Evolutionary conservation across 495 filamentous ascomycete species (phyloP).

Genomic region (Viridothelium virens): DNA sequence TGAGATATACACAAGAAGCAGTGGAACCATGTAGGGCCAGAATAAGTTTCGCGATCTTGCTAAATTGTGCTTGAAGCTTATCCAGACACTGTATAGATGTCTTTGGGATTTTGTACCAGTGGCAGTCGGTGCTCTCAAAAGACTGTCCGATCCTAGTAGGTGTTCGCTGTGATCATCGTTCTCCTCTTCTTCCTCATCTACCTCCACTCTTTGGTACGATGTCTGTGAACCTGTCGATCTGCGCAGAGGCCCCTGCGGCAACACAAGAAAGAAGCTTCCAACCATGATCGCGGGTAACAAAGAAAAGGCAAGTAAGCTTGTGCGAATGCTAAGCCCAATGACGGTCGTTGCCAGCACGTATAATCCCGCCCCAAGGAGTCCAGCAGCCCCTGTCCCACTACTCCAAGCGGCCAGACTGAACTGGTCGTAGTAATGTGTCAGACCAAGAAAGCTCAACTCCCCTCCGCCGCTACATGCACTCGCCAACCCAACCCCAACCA

Average conservation of each 20-base stretch:
- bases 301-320: conserved; percentile 66
- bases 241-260: conserved; percentile 51
- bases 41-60: conserved; percentile 49
- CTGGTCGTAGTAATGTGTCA: conserved; percentile 91
- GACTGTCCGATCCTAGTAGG: conserved; percentile 5
- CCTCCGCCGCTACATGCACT: conserved; percentile 77
- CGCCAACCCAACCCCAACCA: conserved; percentile 76
- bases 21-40: conserved; percentile 77
- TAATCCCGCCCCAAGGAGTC: conserved; percentile 74
- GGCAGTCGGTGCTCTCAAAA: background rate
- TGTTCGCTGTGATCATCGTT: conserved; percentile 32
- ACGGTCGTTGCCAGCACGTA: conserved; percentile 82
- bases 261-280: conserved; percentile 69
- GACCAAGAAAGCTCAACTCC: conserved; percentile 78
- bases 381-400: conserved; percentile 85
- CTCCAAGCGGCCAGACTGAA: conserved; percentile 89
- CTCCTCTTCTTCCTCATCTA: conserved; percentile 30
- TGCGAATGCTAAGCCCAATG: conserved; percentile 59
- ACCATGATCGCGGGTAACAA: conserved; percentile 77
- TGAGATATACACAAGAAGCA: conserved; percentile 85
- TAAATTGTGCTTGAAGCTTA: conserved; percentile 44
- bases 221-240: background rate
- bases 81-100: conserved; percentile 18
- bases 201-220: conserved; percentile 16
- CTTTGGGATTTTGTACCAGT: conserved; percentile 1